phyloP scores from a whole-genome alignment of 257 asterid species.

The Solanum chiquidenum region DNA sequence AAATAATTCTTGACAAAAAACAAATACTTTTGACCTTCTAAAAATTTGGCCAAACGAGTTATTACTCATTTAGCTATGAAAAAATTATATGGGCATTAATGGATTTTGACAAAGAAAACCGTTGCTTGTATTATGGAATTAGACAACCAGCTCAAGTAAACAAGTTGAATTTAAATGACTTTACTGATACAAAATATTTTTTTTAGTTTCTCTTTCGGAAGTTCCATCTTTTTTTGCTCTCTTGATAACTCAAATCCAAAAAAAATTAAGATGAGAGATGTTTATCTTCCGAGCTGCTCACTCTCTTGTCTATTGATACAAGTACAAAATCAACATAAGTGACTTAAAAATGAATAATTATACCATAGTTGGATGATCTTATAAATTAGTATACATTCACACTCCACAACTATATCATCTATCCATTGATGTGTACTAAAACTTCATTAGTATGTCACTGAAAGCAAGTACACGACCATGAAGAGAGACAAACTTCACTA shows the following conservation, averaged over 20 bases:
- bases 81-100: neutral
- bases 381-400: neutral
- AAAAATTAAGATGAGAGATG: neutral
- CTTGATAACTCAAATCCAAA: too few relatives aligned
- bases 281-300: neutral
- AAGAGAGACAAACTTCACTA: neutral
- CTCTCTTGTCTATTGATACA: neutral
- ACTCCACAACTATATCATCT: neutral
- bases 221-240: too few relatives aligned
- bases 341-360: neutral
- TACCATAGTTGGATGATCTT: too few relatives aligned
- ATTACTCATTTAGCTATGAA: neutral
- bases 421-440: neutral
- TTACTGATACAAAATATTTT: neutral
- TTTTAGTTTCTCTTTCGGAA: too few relatives aligned
- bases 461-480: neutral
- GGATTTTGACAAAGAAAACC: neutral
- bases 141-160: neutral
- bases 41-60: neutral
- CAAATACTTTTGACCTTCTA: neutral
- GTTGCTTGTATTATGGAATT: neutral
- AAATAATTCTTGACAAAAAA: neutral
- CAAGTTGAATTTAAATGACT: neutral
- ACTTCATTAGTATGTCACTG: neutral
- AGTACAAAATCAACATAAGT: neutral